Percentiles rank a stretch among this genome's conserved stretches.
Conservation (phyloP, 208 protist species). For the Leishmania braziliensis region DNA sequence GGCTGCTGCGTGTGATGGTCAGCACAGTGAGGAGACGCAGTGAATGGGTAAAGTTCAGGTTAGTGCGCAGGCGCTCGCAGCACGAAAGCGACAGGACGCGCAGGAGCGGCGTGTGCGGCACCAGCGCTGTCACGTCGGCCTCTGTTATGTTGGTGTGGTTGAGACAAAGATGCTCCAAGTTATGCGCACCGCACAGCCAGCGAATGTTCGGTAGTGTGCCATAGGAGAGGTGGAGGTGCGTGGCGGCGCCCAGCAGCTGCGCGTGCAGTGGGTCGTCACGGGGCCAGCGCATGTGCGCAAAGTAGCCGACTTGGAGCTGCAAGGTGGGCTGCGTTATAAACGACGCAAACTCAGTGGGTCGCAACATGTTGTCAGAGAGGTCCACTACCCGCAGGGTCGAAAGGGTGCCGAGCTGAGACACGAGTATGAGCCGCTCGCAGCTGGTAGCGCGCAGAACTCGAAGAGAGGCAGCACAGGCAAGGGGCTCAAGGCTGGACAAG, state of each 20-base stretch:
- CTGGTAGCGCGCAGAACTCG: conserved; percentile 19
- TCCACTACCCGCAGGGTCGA: conserved; percentile 23
- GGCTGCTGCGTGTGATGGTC: conserved; percentile 30
- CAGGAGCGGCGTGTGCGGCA: conserved; percentile 24
- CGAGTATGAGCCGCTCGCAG: conserved; percentile 29
- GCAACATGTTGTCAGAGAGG: conserved; percentile 36
- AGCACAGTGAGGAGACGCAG: conserved; percentile 27
- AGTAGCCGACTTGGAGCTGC: conserved; percentile 12
- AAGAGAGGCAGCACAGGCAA: conserved; percentile 23
- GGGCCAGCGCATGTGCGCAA: conserved; percentile 30
- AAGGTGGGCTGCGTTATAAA: conserved; percentile 9
- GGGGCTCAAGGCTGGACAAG: conserved; percentile 42
- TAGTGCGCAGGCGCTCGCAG: conserved; percentile 40
- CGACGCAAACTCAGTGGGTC: conserved; percentile 23
- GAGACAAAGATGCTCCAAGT: conserved; percentile 39
- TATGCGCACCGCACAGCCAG: conserved; percentile 41
- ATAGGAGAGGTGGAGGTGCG: conserved; percentile 33
- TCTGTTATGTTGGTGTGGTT: conserved; percentile 49
- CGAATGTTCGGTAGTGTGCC: conserved; percentile 23
- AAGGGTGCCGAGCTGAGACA: conserved; percentile 25
- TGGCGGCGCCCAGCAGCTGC: conserved; percentile 11
- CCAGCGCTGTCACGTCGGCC: conserved; percentile 29
- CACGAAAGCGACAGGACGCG: conserved; percentile 32
- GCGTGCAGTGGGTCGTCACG: conserved; percentile 17
- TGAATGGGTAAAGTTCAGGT: conserved; percentile 38